These are phyloP conservation scores for Sporisorium sorghi DNA, from an alignment of 1,284 basidiomycete genomes.

Conservation along the genomic window DNA sequence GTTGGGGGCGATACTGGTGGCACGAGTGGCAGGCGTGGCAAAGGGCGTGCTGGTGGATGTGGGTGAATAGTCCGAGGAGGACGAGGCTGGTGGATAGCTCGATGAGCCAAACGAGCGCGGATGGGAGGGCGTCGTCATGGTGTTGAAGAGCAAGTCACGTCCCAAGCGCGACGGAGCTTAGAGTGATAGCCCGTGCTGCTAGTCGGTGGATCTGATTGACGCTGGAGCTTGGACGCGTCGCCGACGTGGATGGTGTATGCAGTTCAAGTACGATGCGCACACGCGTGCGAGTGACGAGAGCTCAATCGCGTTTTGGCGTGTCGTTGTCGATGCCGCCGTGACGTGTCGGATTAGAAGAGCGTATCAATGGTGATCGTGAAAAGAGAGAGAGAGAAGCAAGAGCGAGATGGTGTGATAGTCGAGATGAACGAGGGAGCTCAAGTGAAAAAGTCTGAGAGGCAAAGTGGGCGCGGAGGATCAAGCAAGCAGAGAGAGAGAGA, in stretches of 20 bases:
- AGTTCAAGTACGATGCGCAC: neutral
- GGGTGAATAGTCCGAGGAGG: conserved; percentile 50
- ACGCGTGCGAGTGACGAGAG: neutral
- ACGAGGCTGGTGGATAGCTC: conserved; percentile 33
- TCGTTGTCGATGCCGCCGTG: neutral
- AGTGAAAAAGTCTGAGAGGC: neutral
- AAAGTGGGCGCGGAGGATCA: too few relatives aligned
- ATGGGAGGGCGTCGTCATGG: conserved; percentile 51
- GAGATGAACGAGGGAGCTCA: neutral
- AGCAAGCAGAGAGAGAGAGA: too few relatives aligned
- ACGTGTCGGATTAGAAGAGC: neutral
- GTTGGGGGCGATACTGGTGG: conserved; percentile 48
- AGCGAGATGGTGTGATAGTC: conserved; percentile 1
- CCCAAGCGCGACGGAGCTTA: conserved; percentile 22
- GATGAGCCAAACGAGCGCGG: conserved; percentile 39
- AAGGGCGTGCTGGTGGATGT: conserved; percentile 53
- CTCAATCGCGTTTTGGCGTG: conserved; percentile 1
- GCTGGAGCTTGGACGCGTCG: conserved; percentile 17
- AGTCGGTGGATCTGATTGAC: conserved; percentile 7
- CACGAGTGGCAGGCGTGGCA: conserved; percentile 45
- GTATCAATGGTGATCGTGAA: neutral
- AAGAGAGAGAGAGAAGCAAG: neutral
- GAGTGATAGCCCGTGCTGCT: conserved; percentile 11
- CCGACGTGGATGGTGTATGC: conserved; percentile 15
- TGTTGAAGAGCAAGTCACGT: conserved; percentile 9